Evolutionary conservation across 2,329 filamentous ascomycete genomes (phyloP).

Genomic region (Podosphaera fusca): DNA sequence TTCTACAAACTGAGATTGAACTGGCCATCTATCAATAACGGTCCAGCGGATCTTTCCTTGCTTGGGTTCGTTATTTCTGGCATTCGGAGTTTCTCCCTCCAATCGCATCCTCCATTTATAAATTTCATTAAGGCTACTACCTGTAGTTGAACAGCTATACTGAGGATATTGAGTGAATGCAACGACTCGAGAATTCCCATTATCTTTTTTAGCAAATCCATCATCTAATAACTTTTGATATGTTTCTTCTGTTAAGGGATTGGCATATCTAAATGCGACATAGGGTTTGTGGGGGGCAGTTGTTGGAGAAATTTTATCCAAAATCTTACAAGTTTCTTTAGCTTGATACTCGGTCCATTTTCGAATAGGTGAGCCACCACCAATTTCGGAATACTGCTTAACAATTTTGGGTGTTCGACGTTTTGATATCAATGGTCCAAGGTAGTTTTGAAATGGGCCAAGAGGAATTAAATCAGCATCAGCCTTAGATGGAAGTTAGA

Average conservation of each 20-base stretch:
- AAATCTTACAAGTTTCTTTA: conserved; percentile 86
- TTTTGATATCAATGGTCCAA: conserved; percentile 68
- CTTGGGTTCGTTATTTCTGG: conserved; percentile 20
- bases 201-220: conserved; percentile 71
- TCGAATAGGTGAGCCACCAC: conserved; percentile 89
- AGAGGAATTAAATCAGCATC: conserved; percentile 92
- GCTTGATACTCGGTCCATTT: conserved; percentile 96
- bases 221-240: conserved; percentile 65
- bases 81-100: conserved; percentile 42
- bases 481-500: conserved; percentile 29
- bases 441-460: conserved; percentile 69
- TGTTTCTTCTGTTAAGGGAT: conserved; percentile 84
- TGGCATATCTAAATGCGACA: conserved; percentile 86
- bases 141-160: conserved; percentile 93
- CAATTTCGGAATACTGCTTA: conserved; percentile 86
- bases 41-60: conserved; percentile 70
- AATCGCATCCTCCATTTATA: conserved; percentile 91
- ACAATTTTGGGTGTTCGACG: conserved; percentile 88
- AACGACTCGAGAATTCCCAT: conserved; percentile 54
- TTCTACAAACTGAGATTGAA: conserved; percentile 72
- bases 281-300: conserved; percentile 95
- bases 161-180: conserved; percentile 98
- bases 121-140: conserved; percentile 84
- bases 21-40: conserved; percentile 93
- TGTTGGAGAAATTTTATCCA: conserved; percentile 75